These are phyloP conservation scores for Byssoonygena ceratinophila DNA, from an alignment of 2,329 filamentous ascomycete species.

Conservation along the genomic window DNA sequence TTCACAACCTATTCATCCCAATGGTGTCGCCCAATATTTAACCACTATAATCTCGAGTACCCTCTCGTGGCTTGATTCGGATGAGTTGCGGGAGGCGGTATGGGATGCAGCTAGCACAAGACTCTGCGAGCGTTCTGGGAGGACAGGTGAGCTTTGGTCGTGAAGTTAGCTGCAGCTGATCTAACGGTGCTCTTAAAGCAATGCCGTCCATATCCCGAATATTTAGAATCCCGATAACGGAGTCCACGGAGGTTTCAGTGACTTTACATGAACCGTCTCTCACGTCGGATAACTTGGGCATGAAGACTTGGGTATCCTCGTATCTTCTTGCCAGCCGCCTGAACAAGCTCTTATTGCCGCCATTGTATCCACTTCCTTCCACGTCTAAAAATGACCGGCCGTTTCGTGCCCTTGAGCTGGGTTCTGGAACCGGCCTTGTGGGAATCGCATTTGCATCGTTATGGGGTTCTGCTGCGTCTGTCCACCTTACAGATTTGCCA, in stretches of 20 bases:
- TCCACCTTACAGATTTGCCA: slow-evolving; percentile 72
- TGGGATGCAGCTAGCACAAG: slow-evolving; percentile 72
- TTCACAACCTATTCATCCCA: slow-evolving; percentile 28
- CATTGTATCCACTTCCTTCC: slow-evolving; percentile 26
- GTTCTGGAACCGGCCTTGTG: slow-evolving; percentile 82
- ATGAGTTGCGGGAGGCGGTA: slow-evolving; percentile 34
- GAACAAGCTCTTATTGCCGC: slow-evolving; percentile 31
- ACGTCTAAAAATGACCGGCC: slow-evolving; percentile 19
- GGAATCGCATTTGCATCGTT: slow-evolving; percentile 72
- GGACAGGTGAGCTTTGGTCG: slow-evolving; percentile 45
- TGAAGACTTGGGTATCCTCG: slow-evolving; percentile 93
- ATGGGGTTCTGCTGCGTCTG: slow-evolving; percentile 45
- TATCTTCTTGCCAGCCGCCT: slow-evolving; percentile 73
- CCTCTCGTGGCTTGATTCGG: slow-evolving; percentile 37
- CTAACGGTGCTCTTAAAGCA: slow-evolving; percentile 30
- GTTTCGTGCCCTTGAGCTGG: slow-evolving; percentile 59
- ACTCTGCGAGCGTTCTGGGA: slow-evolving; percentile 75
- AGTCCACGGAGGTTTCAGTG: slow-evolving; percentile 48
- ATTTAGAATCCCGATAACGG: slow-evolving; percentile 46
- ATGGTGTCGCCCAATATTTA: slow-evolving; percentile 37
- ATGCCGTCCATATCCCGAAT: slow-evolving; percentile 53
- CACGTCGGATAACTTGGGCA: slow-evolving; percentile 74
- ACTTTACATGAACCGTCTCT: slow-evolving; percentile 75
- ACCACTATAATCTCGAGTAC: slow-evolving; percentile 39
- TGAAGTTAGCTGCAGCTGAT: not conserved